Evolutionary conservation across 176 grass and related monocot genomes (phyloP), one percentile per base, ranked within the genome.

Genomic region (Panicum miliaceum): DNA sequence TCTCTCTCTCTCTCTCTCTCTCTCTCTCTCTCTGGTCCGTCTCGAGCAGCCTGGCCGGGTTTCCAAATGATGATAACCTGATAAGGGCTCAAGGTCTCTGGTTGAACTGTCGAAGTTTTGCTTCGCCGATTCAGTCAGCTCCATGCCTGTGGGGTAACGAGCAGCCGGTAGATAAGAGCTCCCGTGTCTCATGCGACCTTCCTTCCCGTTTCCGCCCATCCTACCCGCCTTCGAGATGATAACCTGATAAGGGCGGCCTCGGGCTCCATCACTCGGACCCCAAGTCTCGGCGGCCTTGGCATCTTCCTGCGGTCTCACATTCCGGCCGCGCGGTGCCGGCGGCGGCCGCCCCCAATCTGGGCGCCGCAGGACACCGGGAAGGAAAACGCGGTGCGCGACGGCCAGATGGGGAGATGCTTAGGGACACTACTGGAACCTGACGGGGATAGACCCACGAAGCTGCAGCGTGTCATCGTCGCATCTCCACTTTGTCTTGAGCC

Each of bases 221-320:
- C n/a, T 4, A 27, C 51, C 10, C 6, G 51, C 6, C 72, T 53
- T 57, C 20, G 3, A 76, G 25, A 13, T 76, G 73, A 76, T 76
- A 76, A 58, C 34, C 56, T 76, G 51, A 57, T 76, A 58, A 76
- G n/a, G 10, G 57, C 57, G 34, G 53, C 18, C 73, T 59, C 51
- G 6, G 11, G 32, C 18, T 20, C 48, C 10, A n/a, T n/a, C 71
- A 22, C n/a, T 11, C 8, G 12, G 27, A 36, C 42, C 38, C 26
- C 1, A 32, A 22, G 54, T 25, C 20, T 6, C 53, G 53, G 22
- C 34, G 78, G 12, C 63, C 4, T 3, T 5, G 62, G 12, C 77
- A 60, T 50, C 77, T 46, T 80, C 35, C 64, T 61, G 59, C 32
- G 34, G 71, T 73, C 37, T 71, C 64, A 9, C 37, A 43, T 58